Conservation (phyloP, 2,329 filamentous ascomycete species). For the Ceratocystiopsis sp. region DNA sequence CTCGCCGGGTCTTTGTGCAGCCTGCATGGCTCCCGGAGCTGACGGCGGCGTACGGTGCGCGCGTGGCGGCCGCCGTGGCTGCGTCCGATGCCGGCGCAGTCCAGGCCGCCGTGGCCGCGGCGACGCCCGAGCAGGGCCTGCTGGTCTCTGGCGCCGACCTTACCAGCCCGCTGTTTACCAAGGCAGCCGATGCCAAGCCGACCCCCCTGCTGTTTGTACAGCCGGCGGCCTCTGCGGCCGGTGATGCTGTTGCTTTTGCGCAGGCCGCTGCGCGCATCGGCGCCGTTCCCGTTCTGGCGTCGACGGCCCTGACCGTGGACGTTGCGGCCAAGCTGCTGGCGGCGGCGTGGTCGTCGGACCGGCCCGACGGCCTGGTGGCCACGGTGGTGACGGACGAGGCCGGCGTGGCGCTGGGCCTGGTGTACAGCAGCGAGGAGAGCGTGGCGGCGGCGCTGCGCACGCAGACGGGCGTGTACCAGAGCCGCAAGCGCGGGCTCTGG, state of each 20-base stretch:
- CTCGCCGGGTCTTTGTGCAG: constrained; percentile 67
- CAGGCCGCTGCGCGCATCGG: constrained; percentile 29
- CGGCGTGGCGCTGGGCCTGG: constrained; percentile 68
- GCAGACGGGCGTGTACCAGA: constrained; percentile 75
- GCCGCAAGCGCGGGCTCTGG: constrained; percentile 88
- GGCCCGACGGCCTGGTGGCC: constrained; percentile 66
- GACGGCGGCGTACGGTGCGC: constrained; percentile 31
- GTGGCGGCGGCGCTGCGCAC: constrained; percentile 73
- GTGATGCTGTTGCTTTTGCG: constrained; percentile 29
- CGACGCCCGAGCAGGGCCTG: constrained; percentile 30
- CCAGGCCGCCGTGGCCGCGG: constrained; percentile 15
- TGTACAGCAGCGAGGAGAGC: constrained; percentile 88
- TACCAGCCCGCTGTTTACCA: constrained; percentile 20
- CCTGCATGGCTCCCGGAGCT: constrained; percentile 47
- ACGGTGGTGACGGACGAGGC: constrained; percentile 85
- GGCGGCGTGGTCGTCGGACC: constrained; percentile 61
- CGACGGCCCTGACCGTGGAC: constrained; percentile 56
- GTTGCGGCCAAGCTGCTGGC: constrained; percentile 55
- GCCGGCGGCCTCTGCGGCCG: constrained; percentile 22
- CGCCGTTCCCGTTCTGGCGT: constrained; percentile 59
- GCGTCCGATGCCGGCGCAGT: constrained; percentile 11
- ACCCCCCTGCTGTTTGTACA: constrained; percentile 32
- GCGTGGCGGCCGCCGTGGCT: constrained; percentile 35
- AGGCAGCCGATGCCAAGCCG: constrained; percentile 28
- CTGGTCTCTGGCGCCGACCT: constrained; percentile 36